phyloP scores from a whole-genome alignment of 306 rosid genomes.

The Quercus wislizeni region DNA sequence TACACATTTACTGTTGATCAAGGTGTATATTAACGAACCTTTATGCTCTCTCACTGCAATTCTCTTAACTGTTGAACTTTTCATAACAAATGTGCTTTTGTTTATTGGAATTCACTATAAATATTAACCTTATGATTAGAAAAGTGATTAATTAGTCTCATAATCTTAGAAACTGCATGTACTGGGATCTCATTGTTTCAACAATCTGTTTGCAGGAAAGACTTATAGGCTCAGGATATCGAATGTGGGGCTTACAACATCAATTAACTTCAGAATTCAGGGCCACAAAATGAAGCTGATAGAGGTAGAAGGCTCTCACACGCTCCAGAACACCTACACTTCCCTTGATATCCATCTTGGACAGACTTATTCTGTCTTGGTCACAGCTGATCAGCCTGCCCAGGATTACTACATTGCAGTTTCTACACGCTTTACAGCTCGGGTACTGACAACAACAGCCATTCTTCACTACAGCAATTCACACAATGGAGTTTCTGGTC shows the following conservation, averaged over 20 bases:
- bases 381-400: constrained; percentile 86
- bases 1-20: constrained; percentile 85
- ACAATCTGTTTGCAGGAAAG: constrained; percentile 53
- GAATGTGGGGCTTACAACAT: constrained; percentile 89
- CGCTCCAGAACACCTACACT: constrained; percentile 72
- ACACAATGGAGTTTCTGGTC: constrained; percentile 67
- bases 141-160: too few relatives aligned
- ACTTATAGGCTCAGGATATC: constrained; percentile 93
- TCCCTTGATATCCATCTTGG: constrained; percentile 91
- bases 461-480: constrained; percentile 92
- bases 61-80: background rate
- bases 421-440: constrained; percentile 72
- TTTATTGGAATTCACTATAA: background rate
- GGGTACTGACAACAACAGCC: constrained; percentile 76
- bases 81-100: background rate
- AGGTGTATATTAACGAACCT: constrained; percentile 39
- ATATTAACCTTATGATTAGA: background rate
- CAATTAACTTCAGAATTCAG: constrained; percentile 88
- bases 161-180: too few relatives aligned
- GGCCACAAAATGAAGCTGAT: constrained; percentile 78
- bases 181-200: background rate
- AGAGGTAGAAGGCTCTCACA: constrained; percentile 98
- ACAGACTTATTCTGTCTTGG: constrained; percentile 86
- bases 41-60: background rate
- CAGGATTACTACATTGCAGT: constrained; percentile 83